A percentile compares a stretch with the other conserved stretches of the same genome.
Evolutionary conservation across 2,329 filamentous ascomycete genomes (phyloP).

Genomic region (Colletotrichum sp.): DNA sequence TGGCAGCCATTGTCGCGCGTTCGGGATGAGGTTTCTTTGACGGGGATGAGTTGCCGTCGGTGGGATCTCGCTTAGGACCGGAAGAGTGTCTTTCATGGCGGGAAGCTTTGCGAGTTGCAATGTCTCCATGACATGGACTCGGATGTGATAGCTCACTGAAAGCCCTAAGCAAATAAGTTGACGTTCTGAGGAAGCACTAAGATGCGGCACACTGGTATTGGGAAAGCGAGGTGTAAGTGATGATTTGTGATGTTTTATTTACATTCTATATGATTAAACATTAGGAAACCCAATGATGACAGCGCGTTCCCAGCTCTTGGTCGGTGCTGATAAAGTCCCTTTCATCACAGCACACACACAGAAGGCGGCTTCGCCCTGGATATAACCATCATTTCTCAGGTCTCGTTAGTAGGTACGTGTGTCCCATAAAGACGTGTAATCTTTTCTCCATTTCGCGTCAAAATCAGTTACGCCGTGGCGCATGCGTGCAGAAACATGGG

Average conservation of each 20-base stretch:
- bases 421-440: neutral
- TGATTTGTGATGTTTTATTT: neutral
- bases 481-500: neutral
- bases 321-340: conserved; percentile 29
- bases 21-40: neutral
- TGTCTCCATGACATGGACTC: neutral
- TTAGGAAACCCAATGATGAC: conserved; percentile 15
- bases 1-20: neutral
- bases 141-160: neutral
- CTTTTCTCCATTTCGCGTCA: neutral
- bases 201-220: neutral
- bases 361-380: neutral
- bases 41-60: neutral
- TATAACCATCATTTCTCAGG: conserved; percentile 10
- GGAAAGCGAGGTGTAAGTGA: neutral
- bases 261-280: conserved; percentile 18
- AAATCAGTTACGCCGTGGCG: neutral
- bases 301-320: conserved; percentile 46
- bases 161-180: too few relatives aligned
- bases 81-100: neutral
- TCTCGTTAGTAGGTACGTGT: neutral
- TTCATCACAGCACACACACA: neutral
- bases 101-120: neutral
- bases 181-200: neutral
- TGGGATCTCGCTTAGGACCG: neutral